phyloP scores from a whole-genome alignment of 2,329 filamentous ascomycete genomes.

The Zymoseptoria ardabiliae region DNA sequence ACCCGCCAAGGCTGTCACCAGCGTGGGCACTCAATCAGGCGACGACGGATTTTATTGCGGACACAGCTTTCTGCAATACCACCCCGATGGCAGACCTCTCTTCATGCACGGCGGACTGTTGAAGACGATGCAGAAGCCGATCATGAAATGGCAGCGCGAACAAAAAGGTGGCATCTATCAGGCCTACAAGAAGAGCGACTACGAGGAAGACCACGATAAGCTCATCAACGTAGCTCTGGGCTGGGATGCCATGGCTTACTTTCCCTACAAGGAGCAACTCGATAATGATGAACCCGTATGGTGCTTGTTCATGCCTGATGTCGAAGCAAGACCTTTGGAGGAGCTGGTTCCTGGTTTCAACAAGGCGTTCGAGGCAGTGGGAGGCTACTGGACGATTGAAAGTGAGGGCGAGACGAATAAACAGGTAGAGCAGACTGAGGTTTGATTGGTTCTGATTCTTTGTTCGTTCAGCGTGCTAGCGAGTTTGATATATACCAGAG shows the following conservation, averaged over 20 bases:
- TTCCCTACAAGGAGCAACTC: conserved; percentile 6
- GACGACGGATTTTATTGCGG: conserved; percentile 24
- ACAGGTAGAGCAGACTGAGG: background rate
- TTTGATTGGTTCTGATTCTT: too few relatives aligned
- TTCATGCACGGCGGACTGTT: conserved; percentile 28
- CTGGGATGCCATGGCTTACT: conserved; percentile 11
- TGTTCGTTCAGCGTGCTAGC: background rate
- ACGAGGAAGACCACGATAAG: conserved; percentile 13
- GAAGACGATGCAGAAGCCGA: conserved; percentile 30
- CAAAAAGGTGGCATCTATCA: conserved; percentile 25
- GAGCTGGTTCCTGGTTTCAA: conserved; percentile 19
- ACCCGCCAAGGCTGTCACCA: conserved; percentile 24
- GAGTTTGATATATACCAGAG: background rate
- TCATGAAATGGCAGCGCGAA: conserved; percentile 24
- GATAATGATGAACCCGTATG: conserved; percentile 1
- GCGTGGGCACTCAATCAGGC: conserved; percentile 16
- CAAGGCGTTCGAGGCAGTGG: conserved; percentile 18
- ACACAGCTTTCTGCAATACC: conserved; percentile 28
- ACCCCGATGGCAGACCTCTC: conserved; percentile 24
- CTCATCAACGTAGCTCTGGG: conserved; percentile 12
- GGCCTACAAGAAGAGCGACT: conserved; percentile 22
- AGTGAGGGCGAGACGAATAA: background rate
- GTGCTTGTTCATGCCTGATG: conserved; percentile 20
- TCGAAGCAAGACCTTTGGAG: conserved; percentile 17
- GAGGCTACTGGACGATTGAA: conserved; percentile 24